Percentiles rank a stretch among this genome's conserved stretches.
Evolutionary conservation across 306 rosid genomes (phyloP).

Genomic region (Vigna reflexopilosa): DNA sequence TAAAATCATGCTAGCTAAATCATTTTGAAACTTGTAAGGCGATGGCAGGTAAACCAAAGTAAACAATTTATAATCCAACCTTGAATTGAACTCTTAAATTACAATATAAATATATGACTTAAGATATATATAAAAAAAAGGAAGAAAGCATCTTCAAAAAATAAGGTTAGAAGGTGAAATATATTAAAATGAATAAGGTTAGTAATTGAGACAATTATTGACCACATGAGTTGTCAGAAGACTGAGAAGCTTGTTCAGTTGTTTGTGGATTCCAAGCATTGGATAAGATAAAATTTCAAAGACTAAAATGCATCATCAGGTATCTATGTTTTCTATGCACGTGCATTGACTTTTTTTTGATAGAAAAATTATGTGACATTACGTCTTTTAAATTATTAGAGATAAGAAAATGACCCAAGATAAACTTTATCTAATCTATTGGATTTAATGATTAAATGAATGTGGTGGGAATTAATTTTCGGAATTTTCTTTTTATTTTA

Average conservation of each 20-base stretch:
- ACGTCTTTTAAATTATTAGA: neutral
- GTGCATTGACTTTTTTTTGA: conserved; percentile 40
- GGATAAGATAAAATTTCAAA: neutral
- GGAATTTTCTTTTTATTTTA: too few species aligned
- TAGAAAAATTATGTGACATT: neutral
- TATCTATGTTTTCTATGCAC: conserved; percentile 37
- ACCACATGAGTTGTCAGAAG: conserved; percentile 1
- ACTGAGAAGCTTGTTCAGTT: neutral
- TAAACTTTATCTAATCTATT: neutral
- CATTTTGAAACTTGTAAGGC: too few species aligned
- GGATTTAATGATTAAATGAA: neutral
- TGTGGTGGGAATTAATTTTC: neutral
- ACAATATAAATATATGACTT: too few species aligned
- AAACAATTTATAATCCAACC: too few species aligned
- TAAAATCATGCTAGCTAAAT: too few species aligned
- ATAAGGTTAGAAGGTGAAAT: too few species aligned
- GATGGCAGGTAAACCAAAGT: too few species aligned
- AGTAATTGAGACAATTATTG: neutral
- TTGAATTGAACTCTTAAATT: too few species aligned
- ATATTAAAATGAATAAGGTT: neutral
- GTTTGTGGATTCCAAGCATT: neutral
- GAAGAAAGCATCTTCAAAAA: too few species aligned
- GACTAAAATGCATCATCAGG: neutral
- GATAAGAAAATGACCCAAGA: neutral
- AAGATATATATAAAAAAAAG: too few species aligned